A percentile compares a stretch with the other conserved stretches of the same genome.
phyloP scores from a whole-genome alignment of 2,329 filamentous ascomycete genomes.

The Fusarium haematococcum region DNA sequence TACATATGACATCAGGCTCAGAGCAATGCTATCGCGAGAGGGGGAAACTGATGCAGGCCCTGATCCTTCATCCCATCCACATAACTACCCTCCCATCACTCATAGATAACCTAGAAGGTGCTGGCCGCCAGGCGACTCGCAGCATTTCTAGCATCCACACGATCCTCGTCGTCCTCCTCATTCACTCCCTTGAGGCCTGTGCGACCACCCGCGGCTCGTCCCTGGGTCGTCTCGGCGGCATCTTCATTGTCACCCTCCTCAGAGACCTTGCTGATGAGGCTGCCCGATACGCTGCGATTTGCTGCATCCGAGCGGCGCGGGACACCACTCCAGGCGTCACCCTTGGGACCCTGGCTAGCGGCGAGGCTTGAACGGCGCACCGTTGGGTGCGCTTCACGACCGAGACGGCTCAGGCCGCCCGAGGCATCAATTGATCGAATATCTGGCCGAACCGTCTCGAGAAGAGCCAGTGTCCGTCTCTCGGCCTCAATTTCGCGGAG shows the following conservation, averaged over 20 bases:
- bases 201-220: constrained; percentile 53
- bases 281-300: constrained; percentile 80
- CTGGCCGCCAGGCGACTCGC: constrained; percentile 93
- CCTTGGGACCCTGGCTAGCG: constrained; percentile 93
- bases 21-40: constrained; percentile 42
- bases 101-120: constrained; percentile 74
- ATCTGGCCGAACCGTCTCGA: constrained; percentile 94
- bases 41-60: constrained; percentile 33
- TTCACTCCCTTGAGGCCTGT: constrained; percentile 68
- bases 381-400: constrained; percentile 86
- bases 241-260: constrained; percentile 70
- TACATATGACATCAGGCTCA: constrained; percentile 40
- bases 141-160: constrained; percentile 94
- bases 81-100: constrained; percentile 25
- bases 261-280: constrained; percentile 71
- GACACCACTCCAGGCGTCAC: constrained; percentile 98
- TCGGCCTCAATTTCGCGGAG: constrained; percentile 96
- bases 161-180: constrained; percentile 91
- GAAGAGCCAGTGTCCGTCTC: constrained; percentile 86
- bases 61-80: constrained; percentile 33
- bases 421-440: constrained; percentile 92
- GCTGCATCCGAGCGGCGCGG: constrained; percentile 84
- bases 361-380: constrained; percentile 80
- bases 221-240: constrained; percentile 51
- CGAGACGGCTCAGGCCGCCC: constrained; percentile 89